These are phyloP conservation scores for Cenchrus americanus DNA, from an alignment of 176 grass and related monocot species.

Conservation along the genomic window DNA sequence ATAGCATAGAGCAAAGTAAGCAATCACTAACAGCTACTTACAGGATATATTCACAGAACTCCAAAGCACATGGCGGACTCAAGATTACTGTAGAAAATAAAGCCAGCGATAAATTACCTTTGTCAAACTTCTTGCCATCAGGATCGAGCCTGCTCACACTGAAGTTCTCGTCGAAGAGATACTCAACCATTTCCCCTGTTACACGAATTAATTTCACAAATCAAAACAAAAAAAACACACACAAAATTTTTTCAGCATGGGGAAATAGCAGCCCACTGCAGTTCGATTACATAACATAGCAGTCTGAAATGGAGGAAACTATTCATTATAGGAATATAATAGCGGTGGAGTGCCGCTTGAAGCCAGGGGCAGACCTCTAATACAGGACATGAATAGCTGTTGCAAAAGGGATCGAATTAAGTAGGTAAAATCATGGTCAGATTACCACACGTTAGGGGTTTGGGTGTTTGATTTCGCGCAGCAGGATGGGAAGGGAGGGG, in stretches of 20 bases:
- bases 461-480: too few species aligned
- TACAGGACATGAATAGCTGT: too few species aligned
- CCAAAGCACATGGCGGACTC: background rate
- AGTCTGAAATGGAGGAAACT: background rate
- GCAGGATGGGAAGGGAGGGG: too few species aligned
- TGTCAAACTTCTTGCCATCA: conserved; percentile 65
- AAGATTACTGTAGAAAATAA: background rate
- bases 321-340: background rate
- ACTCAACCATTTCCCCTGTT: conserved; percentile 42
- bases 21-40: background rate
- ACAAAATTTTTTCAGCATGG: background rate
- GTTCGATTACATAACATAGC: background rate
- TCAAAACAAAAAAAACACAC: background rate
- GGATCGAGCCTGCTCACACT: conserved; percentile 42
- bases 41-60: background rate
- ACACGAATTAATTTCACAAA: background rate
- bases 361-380: too few species aligned
- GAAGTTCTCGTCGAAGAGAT: conserved; percentile 54
- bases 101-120: conserved; percentile 27
- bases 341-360: background rate
- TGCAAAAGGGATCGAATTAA: too few species aligned
- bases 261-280: too few species aligned
- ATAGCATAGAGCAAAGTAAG: background rate
- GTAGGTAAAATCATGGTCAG: too few species aligned
- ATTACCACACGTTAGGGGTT: too few species aligned